Percentiles rank a stretch among this genome's conserved stretches.
Evolutionary conservation across 441 rosid species (phyloP).

Genomic region (Raphanus hybrid): DNA sequence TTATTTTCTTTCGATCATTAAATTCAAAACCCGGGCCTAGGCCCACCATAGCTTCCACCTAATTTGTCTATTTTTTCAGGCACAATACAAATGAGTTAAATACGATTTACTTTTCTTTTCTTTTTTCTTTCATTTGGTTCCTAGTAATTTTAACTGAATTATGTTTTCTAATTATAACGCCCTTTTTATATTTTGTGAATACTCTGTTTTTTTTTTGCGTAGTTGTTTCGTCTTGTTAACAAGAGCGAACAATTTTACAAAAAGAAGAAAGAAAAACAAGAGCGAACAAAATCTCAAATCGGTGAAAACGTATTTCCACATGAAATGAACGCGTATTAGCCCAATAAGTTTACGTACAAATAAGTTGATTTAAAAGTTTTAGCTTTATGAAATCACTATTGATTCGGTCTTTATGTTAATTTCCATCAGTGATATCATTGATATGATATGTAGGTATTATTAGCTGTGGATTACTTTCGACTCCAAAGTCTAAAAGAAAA

Average conservation of each 20-base stretch:
- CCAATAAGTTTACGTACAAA: background rate
- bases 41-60: slow-evolving; percentile 32
- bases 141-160: background rate
- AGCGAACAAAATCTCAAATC: background rate
- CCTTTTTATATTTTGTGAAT: background rate
- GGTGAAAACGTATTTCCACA: background rate
- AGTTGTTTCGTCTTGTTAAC: background rate
- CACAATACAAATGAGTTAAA: slow-evolving; percentile 12
- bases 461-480: slow-evolving; percentile 21
- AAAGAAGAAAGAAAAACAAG: background rate
- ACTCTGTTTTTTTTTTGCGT: background rate
- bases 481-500: slow-evolving; percentile 27
- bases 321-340: background rate
- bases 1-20: slow-evolving; percentile 5
- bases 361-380: background rate
- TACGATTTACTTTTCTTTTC: background rate
- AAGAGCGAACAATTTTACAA: background rate
- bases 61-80: background rate
- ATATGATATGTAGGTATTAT: slow-evolving; percentile 27
- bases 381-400: slow-evolving; percentile 10
- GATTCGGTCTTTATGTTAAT: background rate
- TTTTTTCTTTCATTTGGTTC: background rate
- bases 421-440: slow-evolving; percentile 13
- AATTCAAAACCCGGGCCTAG: slow-evolving; percentile 31
- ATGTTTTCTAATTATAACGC: background rate